Percentiles rank a stretch among this genome's conserved stretches.
Evolutionary conservation across 139 green algal species (phyloP).

Genomic region (Nannochloris sp.): DNA sequence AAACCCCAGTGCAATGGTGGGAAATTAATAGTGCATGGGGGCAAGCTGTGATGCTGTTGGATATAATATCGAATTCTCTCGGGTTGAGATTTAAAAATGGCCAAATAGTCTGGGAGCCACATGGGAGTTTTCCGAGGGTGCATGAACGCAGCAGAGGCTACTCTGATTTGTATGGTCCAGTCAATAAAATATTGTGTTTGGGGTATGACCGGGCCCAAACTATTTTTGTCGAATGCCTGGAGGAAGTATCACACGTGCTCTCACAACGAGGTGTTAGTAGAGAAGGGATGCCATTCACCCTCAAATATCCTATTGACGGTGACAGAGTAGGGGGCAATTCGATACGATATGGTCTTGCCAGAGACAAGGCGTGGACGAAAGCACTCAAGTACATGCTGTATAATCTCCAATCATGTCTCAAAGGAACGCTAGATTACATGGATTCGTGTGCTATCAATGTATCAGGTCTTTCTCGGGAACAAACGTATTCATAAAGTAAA

Average conservation of each 20-base stretch:
- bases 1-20: constrained; percentile 81
- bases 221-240: constrained; percentile 67
- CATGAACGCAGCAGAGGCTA: constrained; percentile 44
- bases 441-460: not conserved
- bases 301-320: constrained; percentile 77
- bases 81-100: constrained; percentile 26
- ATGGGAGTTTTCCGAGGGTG: constrained; percentile 78
- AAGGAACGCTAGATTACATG: constrained; percentile 7
- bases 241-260: constrained; percentile 75
- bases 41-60: constrained; percentile 83
- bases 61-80: constrained; percentile 68
- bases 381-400: constrained; percentile 88
- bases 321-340: constrained; percentile 76
- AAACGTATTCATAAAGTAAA: not conserved
- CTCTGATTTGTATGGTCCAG: constrained; percentile 83
- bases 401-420: constrained; percentile 49
- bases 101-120: constrained; percentile 60
- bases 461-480: constrained; percentile 1
- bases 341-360: constrained; percentile 73
- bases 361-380: constrained; percentile 83
- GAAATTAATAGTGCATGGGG: constrained; percentile 97
- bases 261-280: not conserved
- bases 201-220: constrained; percentile 82
- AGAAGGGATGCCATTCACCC: constrained; percentile 49
- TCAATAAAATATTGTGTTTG: constrained; percentile 66